Base-by-base conservation (phyloP, 495 filamentous ascomycete species). In the Cercophora newfieldiana region DNA sequence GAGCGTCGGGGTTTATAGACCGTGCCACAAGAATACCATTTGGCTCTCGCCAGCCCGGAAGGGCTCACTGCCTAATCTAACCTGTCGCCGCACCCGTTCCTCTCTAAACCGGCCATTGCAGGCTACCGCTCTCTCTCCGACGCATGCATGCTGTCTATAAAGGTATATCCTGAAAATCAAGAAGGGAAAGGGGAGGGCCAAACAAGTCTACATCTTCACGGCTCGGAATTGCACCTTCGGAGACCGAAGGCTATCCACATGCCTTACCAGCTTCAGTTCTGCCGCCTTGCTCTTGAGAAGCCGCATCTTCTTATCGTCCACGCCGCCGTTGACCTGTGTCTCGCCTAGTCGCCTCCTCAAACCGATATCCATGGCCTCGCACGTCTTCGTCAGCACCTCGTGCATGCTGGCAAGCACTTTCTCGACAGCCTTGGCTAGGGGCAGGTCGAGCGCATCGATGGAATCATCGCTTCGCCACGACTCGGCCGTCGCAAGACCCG, bases 371-470 rank as follows among this genome's bases (percentile, higher is more conserved):
- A 92, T 89, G 64, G 81, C 83, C 71, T 85, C 82, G 72, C 88
- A 86, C 31, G 95, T 99, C 80, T 87, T 88, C 68, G 84, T 83
- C 47, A 99, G 77, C 33, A 98, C 87, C 68, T 87, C 82, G 67
- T 97, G 92, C 95, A 98, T 98, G 72, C 90, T 94, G 0, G 88
- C 92, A n/a, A 98, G 74, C 8, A 97, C 95, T 79, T 90, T 93
- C 80, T 94, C 90, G 3, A 88, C 85, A 0, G 95, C 90, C 64
- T 84, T 86, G 1, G 94, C 92, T 0, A 99, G 81, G 7, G 95
- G 95, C 26, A 98, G 75, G 8, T 93, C 87, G 24, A 85, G 78
- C 1, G 90, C 79, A 7, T 82, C 78, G 0, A 94, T 87, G 28
- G 84, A 82, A 61, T 95, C 90, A 0, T 80, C 82, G 12, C 87